These are phyloP conservation scores for Pochonia chlamydosporia DNA, from an alignment of 2,329 filamentous ascomycete species.

Conservation along the genomic window DNA sequence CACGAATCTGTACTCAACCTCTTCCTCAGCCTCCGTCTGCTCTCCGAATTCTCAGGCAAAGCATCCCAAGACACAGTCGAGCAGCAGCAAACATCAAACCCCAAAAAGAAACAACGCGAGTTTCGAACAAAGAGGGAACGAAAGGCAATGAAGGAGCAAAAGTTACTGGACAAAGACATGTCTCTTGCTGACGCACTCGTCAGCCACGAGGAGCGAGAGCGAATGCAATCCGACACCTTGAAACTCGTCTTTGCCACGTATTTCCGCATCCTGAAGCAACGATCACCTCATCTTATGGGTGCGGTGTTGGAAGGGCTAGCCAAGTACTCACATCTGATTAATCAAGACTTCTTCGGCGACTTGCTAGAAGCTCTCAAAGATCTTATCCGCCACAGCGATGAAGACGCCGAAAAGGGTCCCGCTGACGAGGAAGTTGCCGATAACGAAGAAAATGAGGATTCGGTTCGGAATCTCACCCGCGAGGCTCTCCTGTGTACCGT, in stretches of 20 bases:
- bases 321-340: conserved; percentile 93
- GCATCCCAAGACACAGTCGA: conserved; percentile 76
- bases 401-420: conserved; percentile 41
- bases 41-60: conserved; percentile 82
- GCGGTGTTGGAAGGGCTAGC: conserved; percentile 91
- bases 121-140: conserved; percentile 85
- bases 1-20: conserved; percentile 84
- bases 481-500: conserved; percentile 91
- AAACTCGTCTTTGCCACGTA: conserved; percentile 95
- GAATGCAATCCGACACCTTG: conserved; percentile 90
- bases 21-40: conserved; percentile 81
- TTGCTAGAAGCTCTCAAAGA: conserved; percentile 92
- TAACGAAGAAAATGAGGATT: conserved; percentile 37
- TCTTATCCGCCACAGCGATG: conserved; percentile 71
- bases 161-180: conserved; percentile 88
- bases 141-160: conserved; percentile 80
- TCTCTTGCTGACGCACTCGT: conserved; percentile 85
- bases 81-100: conserved; percentile 16
- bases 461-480: conserved; percentile 68
- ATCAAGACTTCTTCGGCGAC: conserved; percentile 98
- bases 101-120: conserved; percentile 67
- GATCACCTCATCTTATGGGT: conserved; percentile 84
- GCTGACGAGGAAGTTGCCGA: conserved; percentile 32
- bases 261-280: conserved; percentile 86
- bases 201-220: conserved; percentile 85